These are phyloP conservation scores for Tympanopsis confertula DNA, from an alignment of 2,329 filamentous ascomycete species.

Conservation along the genomic window DNA sequence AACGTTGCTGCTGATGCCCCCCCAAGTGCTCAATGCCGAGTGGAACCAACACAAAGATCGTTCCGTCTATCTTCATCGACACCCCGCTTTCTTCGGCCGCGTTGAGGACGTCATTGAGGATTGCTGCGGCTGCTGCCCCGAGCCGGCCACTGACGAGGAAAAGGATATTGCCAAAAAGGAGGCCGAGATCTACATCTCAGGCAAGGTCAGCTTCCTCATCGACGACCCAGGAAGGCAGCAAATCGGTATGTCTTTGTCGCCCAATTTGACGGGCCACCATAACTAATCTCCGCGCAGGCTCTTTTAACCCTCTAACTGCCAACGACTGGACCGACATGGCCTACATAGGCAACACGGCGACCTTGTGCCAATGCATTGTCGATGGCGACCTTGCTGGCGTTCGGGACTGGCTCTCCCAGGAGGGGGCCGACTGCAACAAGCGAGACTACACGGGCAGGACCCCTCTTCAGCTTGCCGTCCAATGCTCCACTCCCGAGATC, in stretches of 20 bases:
- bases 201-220: conserved; percentile 61
- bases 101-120: conserved; percentile 66
- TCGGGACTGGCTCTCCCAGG: conserved; percentile 55
- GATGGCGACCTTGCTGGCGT: conserved; percentile 62
- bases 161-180: conserved; percentile 61
- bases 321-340: conserved; percentile 88
- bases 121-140: conserved; percentile 71
- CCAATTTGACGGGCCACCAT: not conserved
- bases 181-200: conserved; percentile 64
- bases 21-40: conserved; percentile 62
- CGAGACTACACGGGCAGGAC: conserved; percentile 71
- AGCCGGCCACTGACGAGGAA: conserved; percentile 59
- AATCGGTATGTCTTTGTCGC: conserved; percentile 45
- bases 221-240: conserved; percentile 74
- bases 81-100: conserved; percentile 75
- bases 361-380: conserved; percentile 71
- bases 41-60: conserved; percentile 72
- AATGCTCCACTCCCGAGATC: conserved; percentile 56
- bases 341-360: conserved; percentile 68
- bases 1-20: conserved; percentile 2
- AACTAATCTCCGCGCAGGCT: conserved; percentile 34
- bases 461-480: conserved; percentile 66
- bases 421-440: conserved; percentile 58
- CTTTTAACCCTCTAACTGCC: conserved; percentile 70
- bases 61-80: conserved; percentile 68